These are phyloP conservation scores for Chimonanthus salicifolius DNA, from an alignment of 164 flowering plant species.

Conservation along the genomic window DNA sequence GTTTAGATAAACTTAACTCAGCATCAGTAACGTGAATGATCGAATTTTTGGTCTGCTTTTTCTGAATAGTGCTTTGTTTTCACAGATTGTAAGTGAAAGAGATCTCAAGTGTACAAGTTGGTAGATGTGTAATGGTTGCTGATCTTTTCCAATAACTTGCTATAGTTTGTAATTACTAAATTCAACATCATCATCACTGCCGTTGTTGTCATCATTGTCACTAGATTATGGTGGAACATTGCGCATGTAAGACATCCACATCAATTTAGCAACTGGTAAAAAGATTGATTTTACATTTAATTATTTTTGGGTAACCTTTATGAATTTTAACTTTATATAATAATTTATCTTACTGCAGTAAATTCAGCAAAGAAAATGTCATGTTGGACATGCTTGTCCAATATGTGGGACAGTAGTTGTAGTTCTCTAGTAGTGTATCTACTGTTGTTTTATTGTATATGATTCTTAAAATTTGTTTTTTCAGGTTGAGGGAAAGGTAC, in stretches of 20 bases:
- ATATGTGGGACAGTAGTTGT: neutral
- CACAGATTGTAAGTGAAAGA: neutral
- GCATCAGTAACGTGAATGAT: neutral
- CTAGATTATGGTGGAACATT: neutral
- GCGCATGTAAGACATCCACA: neutral
- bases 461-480: neutral
- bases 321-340: neutral
- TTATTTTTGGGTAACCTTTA: neutral
- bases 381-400: neutral
- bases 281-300: no score
- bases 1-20: neutral
- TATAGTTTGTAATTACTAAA: neutral
- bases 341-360: neutral
- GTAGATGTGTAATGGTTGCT: neutral
- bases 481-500: conserved; percentile 62
- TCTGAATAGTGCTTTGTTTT: neutral
- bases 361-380: neutral
- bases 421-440: neutral
- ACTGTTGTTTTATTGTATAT: neutral
- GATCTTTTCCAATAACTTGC: neutral
- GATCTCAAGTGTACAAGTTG: neutral
- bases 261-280: neutral
- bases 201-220: no score
- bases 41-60: neutral
- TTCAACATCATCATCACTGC: no score